Evolutionary conservation across 2,329 filamentous ascomycete genomes (phyloP), one percentile per base, ranked within the genome.

Genomic region (Daldinia sp.): DNA sequence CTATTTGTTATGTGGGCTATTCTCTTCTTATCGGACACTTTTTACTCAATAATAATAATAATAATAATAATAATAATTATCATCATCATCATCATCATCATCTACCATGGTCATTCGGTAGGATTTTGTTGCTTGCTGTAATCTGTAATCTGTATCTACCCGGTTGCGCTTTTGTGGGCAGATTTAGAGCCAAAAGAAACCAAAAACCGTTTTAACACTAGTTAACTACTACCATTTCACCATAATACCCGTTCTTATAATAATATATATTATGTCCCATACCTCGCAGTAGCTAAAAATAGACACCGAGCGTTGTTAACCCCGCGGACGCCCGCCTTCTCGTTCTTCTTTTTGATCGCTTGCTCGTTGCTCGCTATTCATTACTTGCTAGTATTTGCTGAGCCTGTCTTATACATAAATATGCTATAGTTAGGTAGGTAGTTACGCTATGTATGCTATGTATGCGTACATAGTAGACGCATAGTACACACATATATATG

Each of bases 201-300:
- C 35, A 48, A 54, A 48, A 59, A 66, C 62, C 63, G 63, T 66
- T 23, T 23, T 23, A 23, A 23, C 20, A 23, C 20, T 23, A 23
- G 2, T 2, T 23, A 23, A 23, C 20, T 23, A 23, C 20, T 63
- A 50, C 53, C 62, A 53, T 63, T 63, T 60, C 56, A 53, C 68
- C 56, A 71, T 66, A 71, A 71, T 65, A 67, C 60, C 66, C 69
- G 69, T 69, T 69, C 57, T 64, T 69, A 41, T 41, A 39, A 35
- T 33, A 33, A 33, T 23, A 56, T 39, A 41, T 56, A 67, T 71
- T 71, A 69, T 62, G 59, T 63, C 63, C 59, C 65, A 68, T 65
- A 46, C 48, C 37, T 46, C 12, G 23, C 26, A 48, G 60, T 2
- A 15, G 35, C 68, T 70, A 70, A 70, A 70, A 70, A 70, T 70